Conservation (phyloP, 2,329 filamentous ascomycete species). For the Penicillium sp. region DNA sequence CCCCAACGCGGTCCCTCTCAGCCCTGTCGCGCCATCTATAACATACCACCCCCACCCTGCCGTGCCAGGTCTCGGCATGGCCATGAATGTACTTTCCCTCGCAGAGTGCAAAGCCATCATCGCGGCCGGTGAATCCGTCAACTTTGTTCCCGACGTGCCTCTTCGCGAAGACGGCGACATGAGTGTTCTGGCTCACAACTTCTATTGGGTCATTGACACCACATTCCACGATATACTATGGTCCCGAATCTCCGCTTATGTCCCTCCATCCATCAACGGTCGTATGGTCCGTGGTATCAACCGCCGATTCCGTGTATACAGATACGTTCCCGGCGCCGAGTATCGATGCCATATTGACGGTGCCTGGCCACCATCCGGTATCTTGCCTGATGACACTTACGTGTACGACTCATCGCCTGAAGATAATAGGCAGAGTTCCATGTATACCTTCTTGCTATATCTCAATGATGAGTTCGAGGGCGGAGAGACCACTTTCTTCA, state of each 20-base stretch:
- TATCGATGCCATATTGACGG: slow-evolving; percentile 71
- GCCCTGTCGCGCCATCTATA: slow-evolving; percentile 47
- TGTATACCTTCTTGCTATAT: slow-evolving; percentile 70
- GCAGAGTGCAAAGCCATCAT: slow-evolving; percentile 67
- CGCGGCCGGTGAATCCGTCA: slow-evolving; percentile 63
- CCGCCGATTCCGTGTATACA: slow-evolving; percentile 68
- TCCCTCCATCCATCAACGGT: slow-evolving; percentile 57
- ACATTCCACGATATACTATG: slow-evolving; percentile 64
- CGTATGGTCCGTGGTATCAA: slow-evolving; percentile 64
- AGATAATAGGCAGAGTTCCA: slow-evolving; percentile 61
- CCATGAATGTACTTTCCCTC: slow-evolving; percentile 60
- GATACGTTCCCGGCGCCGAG: slow-evolving; percentile 71
- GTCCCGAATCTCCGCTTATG: slow-evolving; percentile 58
- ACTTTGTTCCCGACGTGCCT: slow-evolving; percentile 67
- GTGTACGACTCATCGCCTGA: slow-evolving; percentile 65
- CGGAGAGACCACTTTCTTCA: slow-evolving; percentile 70
- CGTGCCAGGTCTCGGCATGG: slow-evolving; percentile 62
- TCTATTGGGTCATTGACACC: slow-evolving; percentile 69
- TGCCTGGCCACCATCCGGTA: slow-evolving; percentile 70
- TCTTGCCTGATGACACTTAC: slow-evolving; percentile 58
- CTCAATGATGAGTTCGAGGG: slow-evolving; percentile 71
- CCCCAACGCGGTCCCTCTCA: slow-evolving; percentile 57
- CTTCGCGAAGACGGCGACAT: slow-evolving; percentile 64
- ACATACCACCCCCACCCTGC: slow-evolving; percentile 60
- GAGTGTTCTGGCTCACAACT: slow-evolving; percentile 69